phyloP scores from a whole-genome alignment of 1,139 yeast species.

The Candida sp. region DNA sequence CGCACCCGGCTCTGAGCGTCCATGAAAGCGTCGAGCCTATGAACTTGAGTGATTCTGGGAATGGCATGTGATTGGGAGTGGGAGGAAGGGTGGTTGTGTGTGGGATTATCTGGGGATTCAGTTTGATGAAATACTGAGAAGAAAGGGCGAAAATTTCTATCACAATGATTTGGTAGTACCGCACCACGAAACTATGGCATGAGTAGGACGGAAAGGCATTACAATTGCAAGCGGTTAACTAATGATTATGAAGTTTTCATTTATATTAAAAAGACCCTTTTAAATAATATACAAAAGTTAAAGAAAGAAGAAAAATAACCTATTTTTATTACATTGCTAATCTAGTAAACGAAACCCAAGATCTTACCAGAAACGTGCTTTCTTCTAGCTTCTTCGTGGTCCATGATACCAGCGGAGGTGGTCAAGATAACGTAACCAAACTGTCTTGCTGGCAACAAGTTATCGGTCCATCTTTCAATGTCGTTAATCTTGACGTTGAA shows the following conservation, averaged over 20 bases:
- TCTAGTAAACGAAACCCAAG: slow-evolving; percentile 92
- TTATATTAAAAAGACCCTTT: background rate
- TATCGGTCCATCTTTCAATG: slow-evolving; percentile 98
- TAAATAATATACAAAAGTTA: slow-evolving; percentile 1
- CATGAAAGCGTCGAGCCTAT: slow-evolving; percentile 40
- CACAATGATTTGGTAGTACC: no score
- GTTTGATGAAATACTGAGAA: no score
- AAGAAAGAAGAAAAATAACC: background rate
- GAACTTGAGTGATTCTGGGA: slow-evolving; percentile 31
- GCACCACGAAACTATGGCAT: no score
- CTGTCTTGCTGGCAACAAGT: slow-evolving; percentile 98
- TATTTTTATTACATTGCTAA: no score
- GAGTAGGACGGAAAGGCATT: no score
- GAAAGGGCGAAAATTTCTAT: no score
- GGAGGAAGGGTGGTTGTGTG: no score
- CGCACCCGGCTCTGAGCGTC: slow-evolving; percentile 68
- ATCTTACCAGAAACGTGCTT: slow-evolving; percentile 99
- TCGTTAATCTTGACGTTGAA: slow-evolving; percentile 94
- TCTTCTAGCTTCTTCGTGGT: slow-evolving; percentile 99
- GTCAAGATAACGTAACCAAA: slow-evolving; percentile 97
- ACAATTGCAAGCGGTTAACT: no score
- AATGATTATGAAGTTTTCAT: background rate
- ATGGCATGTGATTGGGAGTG: slow-evolving; percentile 11
- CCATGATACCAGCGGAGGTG: slow-evolving; percentile 99
- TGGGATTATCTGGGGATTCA: no score